Percentiles rank a stretch among this genome's conserved stretches.
These are phyloP conservation scores for Murraya koenigii DNA, from an alignment of 345 rosid species.

Conservation along the genomic window DNA sequence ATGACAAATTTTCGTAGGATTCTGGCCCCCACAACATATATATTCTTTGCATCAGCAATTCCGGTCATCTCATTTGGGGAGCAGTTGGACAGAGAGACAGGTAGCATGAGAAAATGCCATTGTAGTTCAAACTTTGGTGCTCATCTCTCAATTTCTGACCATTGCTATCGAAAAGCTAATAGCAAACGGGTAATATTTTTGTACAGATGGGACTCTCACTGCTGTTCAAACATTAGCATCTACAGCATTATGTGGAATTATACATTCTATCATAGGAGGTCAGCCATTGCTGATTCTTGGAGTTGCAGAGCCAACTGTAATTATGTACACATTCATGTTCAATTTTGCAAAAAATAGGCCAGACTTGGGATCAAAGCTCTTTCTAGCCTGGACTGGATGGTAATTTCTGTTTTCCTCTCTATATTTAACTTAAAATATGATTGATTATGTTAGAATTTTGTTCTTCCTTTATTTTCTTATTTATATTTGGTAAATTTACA, in stretches of 20 bases:
- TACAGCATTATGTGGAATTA: constrained; percentile 85
- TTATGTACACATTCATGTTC: constrained; percentile 97
- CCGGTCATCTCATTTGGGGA: constrained; percentile 96
- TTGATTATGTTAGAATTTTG: neutral
- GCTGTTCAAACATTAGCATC: constrained; percentile 94
- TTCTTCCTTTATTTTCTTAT: neutral
- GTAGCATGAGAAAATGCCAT: constrained; percentile 27
- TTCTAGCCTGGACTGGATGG: constrained; percentile 97
- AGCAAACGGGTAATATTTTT: neutral
- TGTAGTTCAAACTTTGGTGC: neutral
- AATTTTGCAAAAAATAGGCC: constrained; percentile 73
- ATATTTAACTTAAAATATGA: constrained; percentile 5
- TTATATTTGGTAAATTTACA: neutral
- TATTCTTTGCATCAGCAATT: constrained; percentile 94
- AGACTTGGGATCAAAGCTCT: constrained; percentile 77
- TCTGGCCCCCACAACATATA: constrained; percentile 93
- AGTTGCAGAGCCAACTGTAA: constrained; percentile 96
- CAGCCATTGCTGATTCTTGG: constrained; percentile 93
- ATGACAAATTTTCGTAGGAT: constrained; percentile 44
- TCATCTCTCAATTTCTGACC: neutral
- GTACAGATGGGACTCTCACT: constrained; percentile 72
- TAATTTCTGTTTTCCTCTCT: constrained; percentile 24
- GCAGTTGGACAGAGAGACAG: constrained; percentile 85
- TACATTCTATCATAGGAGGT: constrained; percentile 84
- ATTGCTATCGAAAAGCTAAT: neutral